Conservation (phyloP, 305 asterid genomes). For the Lippia alba region DNA sequence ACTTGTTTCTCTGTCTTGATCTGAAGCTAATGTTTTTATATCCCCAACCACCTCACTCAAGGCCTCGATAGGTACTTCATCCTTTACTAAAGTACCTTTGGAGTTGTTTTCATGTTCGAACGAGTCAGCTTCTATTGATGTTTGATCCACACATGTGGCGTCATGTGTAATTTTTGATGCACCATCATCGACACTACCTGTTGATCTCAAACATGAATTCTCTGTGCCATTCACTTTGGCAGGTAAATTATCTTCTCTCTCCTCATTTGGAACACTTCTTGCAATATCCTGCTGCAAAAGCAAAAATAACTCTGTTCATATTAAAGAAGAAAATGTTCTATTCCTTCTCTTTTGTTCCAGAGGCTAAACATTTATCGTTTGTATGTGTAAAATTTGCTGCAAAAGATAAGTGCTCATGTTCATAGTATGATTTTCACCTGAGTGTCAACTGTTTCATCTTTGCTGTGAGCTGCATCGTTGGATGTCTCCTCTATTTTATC, state of each 20-base stretch:
- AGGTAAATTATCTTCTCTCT: slow-evolving; percentile 21
- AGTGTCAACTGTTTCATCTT: slow-evolving; percentile 6
- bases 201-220: not conserved
- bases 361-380: slow-evolving; percentile 1
- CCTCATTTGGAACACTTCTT: slow-evolving; percentile 15
- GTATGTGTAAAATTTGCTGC: not conserved
- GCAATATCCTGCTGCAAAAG: slow-evolving; percentile 42
- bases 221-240: not conserved
- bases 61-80: slow-evolving; percentile 30
- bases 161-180: slow-evolving; percentile 17
- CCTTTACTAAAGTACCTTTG: slow-evolving; percentile 23
- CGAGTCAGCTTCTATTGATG: slow-evolving; percentile 15
- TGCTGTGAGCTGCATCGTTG: slow-evolving; percentile 15
- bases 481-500: slow-evolving; percentile 22
- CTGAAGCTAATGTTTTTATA: slow-evolving; percentile 27
- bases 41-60: slow-evolving; percentile 33
- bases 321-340: not conserved
- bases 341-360: not conserved
- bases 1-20: not conserved
- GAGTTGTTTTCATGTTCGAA: slow-evolving; percentile 26
- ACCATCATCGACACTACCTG: not conserved
- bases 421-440: slow-evolving; percentile 16
- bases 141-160: slow-evolving; percentile 15
- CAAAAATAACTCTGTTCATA: not conserved
- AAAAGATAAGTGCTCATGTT: not conserved